Evolutionary conservation across 176 grass and related monocot species (phyloP).

Genomic region (Eragrostis nindensis): DNA sequence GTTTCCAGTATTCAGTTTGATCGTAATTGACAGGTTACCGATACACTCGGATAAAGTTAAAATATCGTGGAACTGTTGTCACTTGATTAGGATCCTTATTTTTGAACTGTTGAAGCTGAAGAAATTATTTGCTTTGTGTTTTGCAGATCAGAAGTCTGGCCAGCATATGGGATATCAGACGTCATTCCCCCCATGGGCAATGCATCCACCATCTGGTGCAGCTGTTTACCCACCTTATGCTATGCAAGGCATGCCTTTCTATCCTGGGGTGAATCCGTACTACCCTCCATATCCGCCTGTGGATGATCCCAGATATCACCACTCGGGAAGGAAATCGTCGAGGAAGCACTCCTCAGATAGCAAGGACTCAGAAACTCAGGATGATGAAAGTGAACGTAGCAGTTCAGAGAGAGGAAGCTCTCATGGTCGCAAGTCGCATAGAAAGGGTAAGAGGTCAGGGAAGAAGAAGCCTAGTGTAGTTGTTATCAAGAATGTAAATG

Average conservation of each 20-base stretch:
- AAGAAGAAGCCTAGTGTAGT: conserved; percentile 85
- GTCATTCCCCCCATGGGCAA: conserved; percentile 82
- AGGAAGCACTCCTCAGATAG: conserved; percentile 72
- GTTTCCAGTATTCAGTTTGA: conserved; percentile 15
- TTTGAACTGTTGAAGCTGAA: conserved; percentile 21
- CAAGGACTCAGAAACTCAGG: conserved; percentile 60
- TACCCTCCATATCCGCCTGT: conserved; percentile 71
- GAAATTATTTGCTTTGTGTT: conserved; percentile 27
- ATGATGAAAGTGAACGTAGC: conserved; percentile 50
- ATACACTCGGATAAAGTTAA: conserved; percentile 7
- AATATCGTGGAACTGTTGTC: conserved; percentile 5
- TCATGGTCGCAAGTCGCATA: conserved; percentile 74
- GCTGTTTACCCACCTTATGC: conserved; percentile 62
- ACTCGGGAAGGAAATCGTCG: conserved; percentile 47
- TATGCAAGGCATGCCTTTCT: conserved; percentile 89
- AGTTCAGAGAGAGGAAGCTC: conserved; percentile 53
- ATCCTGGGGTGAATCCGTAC: conserved; percentile 72
- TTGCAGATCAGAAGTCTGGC: conserved; percentile 58
- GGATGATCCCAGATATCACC: conserved; percentile 67
- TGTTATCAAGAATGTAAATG: conserved; percentile 91
- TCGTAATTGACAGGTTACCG: neutral
- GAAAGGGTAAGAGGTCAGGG: conserved; percentile 57
- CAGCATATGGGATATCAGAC: conserved; percentile 71
- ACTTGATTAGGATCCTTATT: neutral
- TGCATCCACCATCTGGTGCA: conserved; percentile 72